These are phyloP conservation scores for Marsdenia floribunda DNA, from an alignment of 257 asterid genomes.

Conservation along the genomic window DNA sequence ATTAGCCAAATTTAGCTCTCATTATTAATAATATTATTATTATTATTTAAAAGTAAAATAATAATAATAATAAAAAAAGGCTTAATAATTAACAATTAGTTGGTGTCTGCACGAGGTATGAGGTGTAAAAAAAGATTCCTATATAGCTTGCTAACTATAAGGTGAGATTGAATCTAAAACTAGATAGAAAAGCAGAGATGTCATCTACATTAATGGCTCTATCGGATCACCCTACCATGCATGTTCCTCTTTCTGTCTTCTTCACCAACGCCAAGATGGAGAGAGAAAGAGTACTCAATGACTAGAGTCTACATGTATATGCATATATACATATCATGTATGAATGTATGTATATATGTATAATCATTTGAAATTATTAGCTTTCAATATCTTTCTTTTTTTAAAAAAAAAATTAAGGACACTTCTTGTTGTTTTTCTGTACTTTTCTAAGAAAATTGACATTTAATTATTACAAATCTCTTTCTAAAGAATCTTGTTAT, in stretches of 20 bases:
- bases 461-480: too few relatives aligned
- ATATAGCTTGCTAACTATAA: too few relatives aligned
- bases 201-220: neutral
- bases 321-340: too few relatives aligned
- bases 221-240: neutral
- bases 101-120: slow-evolving; percentile 19
- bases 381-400: neutral
- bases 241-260: slow-evolving; percentile 1
- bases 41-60: too few relatives aligned
- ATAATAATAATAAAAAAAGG: too few relatives aligned
- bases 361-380: slow-evolving; percentile 8
- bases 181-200: neutral
- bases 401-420: too few relatives aligned
- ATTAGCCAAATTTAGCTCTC: slow-evolving; percentile 8
- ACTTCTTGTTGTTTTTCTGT: too few relatives aligned
- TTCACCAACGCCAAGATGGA: neutral
- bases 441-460: too few relatives aligned
- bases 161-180: slow-evolving; percentile 3
- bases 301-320: neutral
- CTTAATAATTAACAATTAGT: neutral
- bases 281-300: neutral
- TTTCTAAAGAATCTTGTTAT: too few relatives aligned
- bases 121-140: slow-evolving; percentile 7
- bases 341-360: too few relatives aligned
- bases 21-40: neutral